These are phyloP conservation scores for Erythrobasidium hasegawianum DNA, from an alignment of 1,284 basidiomycete genomes.

Conservation along the genomic window DNA sequence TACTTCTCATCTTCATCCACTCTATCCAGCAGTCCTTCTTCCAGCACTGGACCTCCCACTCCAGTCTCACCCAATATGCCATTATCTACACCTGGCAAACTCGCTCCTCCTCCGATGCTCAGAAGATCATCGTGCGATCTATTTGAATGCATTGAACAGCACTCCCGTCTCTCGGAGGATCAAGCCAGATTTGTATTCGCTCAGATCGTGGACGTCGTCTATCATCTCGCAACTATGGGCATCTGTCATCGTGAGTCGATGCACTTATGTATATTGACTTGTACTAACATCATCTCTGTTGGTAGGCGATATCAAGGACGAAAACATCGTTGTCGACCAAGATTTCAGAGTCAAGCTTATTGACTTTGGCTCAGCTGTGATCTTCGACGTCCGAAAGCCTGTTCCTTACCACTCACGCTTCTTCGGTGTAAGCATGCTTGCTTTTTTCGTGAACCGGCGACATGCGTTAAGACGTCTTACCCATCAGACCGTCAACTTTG, in stretches of 20 bases:
- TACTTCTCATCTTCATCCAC: conserved; percentile 26
- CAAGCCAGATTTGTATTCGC: conserved; percentile 76
- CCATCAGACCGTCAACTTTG: conserved; percentile 63
- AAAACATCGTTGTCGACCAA: conserved; percentile 78
- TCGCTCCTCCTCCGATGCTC: conserved; percentile 56
- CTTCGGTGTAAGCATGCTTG: conserved; percentile 63
- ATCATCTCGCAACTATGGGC: conserved; percentile 69
- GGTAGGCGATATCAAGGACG: conserved; percentile 81
- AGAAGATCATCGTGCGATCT: conserved; percentile 80
- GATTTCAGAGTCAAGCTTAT: conserved; percentile 74
- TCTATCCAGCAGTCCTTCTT: conserved; percentile 20
- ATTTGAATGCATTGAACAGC: conserved; percentile 88
- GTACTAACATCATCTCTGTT: not conserved
- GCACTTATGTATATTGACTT: too few relatives aligned
- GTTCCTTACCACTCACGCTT: conserved; percentile 56
- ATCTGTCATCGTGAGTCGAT: conserved; percentile 70
- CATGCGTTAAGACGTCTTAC: not conserved
- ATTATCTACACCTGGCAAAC: not conserved
- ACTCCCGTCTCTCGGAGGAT: conserved; percentile 71
- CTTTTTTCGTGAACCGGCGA: not conserved
- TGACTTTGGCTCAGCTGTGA: conserved; percentile 84
- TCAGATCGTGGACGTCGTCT: conserved; percentile 79
- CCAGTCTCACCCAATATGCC: conserved; percentile 9
- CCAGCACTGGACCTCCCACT: conserved; percentile 28
- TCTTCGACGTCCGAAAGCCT: conserved; percentile 63